Evolutionary conservation across 192 early-diverging fungal species (phyloP).

Genomic region (Anaeromyces robustus): DNA sequence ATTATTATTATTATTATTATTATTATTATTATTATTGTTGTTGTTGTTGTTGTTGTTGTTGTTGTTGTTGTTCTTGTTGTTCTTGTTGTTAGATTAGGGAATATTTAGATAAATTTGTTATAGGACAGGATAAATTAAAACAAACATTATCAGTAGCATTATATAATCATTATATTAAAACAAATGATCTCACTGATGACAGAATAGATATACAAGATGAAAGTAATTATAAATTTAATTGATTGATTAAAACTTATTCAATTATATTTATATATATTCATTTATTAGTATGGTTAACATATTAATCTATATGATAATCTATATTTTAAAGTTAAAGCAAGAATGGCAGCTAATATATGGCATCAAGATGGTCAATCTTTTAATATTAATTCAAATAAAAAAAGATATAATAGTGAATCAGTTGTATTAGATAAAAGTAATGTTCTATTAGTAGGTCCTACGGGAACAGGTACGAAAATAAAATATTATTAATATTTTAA

Average conservation of each 20-base stretch:
- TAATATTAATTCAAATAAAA: neutral
- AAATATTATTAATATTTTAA: no score
- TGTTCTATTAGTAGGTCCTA: constrained; percentile 69
- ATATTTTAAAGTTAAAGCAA: neutral
- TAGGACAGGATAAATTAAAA: constrained; percentile 73
- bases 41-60: no score
- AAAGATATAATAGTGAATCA: constrained; percentile 2
- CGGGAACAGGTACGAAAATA: constrained; percentile 78
- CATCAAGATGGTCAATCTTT: neutral
- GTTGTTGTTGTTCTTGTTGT: no score
- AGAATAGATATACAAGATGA: neutral
- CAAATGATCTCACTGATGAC: neutral
- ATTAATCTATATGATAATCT: no score
- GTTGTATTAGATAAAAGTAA: constrained; percentile 74
- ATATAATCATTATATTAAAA: constrained; percentile 58
- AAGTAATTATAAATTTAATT: neutral
- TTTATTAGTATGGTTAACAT: neutral
- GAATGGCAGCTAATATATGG: neutral
- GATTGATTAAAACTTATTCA: neutral
- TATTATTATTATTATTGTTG: no score
- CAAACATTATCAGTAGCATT: constrained; percentile 69
- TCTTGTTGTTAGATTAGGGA: neutral
- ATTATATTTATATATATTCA: neutral
- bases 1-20: no score
- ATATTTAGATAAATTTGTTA: constrained; percentile 67